Evolutionary conservation across 163 green algal species (phyloP), one percentile per base, ranked within the genome.

Genomic region (Trebouxia gelatinosa): DNA sequence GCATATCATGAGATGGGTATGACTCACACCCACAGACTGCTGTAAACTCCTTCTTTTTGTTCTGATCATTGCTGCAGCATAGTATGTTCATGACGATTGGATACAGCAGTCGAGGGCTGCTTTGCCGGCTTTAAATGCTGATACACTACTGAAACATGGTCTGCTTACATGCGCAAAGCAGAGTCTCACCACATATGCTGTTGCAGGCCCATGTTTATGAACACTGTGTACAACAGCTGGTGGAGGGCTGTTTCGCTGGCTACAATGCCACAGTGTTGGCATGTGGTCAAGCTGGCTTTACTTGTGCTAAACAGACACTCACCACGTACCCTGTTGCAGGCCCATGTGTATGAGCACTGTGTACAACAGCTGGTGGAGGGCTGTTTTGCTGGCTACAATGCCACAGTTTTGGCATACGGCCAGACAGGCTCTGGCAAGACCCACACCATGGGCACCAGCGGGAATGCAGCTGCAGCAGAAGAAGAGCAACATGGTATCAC

Each of bases 401-500:
- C 61, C 3, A 74, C 57, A 23, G 57, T 80, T 3, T 46, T 80
- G 39, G 75, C 75, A 5, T 80, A 80, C 39, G 75, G 75, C n/a
- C 74, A 72, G 57, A 79, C 74, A 67, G 74, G 54, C 5, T 79
- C 59, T 68, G 74, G 94, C 84, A 98, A 93, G 11, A 98, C 98
- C 92, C 87, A 91, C 77, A 98, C 94, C 0, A 98, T 98, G 94
- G 94, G 94, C 5, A 93, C 79, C 29, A 75, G 58, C 58, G 83
- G 67, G 11, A 39, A 75, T 1, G 19, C 40, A 13, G 43, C 40
- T 0, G 43, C 19, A 11, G 62, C 31, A 21, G 67, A 75, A 75
- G 67, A 70, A 9, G 71, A 80, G 28, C 26, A 75, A 26, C 67
- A 75, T 29, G 92, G 92, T 9, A 90, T 98, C 31, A 98, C 96